These are phyloP conservation scores for Ogataea saltuana DNA, from an alignment of 805 yeast genomes.

Conservation along the genomic window DNA sequence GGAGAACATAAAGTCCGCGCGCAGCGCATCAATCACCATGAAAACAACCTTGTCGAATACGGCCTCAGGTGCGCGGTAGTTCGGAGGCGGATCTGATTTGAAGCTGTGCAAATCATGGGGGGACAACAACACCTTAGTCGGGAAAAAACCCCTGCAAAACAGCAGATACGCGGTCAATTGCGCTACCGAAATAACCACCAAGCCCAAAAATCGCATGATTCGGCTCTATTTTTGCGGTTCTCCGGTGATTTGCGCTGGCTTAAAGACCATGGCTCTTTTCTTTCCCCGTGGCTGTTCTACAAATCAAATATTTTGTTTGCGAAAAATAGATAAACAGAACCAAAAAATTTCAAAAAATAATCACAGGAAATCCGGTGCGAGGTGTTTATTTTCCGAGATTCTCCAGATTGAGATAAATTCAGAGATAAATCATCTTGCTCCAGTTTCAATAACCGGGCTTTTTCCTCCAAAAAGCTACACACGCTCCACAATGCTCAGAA, in stretches of 20 bases:
- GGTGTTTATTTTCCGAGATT: background rate
- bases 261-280: too few species aligned
- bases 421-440: too few species aligned
- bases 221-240: background rate
- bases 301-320: too few species aligned
- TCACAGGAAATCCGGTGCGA: constrained; percentile 1
- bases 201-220: constrained; percentile 18
- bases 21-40: constrained; percentile 89
- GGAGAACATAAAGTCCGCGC: constrained; percentile 83
- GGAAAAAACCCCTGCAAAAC: constrained; percentile 86
- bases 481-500: constrained; percentile 5
- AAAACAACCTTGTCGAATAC: constrained; percentile 69
- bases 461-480: too few species aligned
- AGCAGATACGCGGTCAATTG: constrained; percentile 58
- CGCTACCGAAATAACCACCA: constrained; percentile 23
- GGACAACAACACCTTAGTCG: constrained; percentile 75
- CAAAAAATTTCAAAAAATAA: background rate
- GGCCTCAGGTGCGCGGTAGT: constrained; percentile 35
- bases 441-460: too few species aligned
- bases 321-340: background rate
- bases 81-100: constrained; percentile 32
- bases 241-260: too few species aligned
- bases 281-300: too few species aligned
- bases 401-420: background rate
- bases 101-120: constrained; percentile 50